Percentiles rank a stretch among this genome's conserved stretches.
phyloP scores from a whole-genome alignment of 2,329 filamentous ascomycete genomes.

The Seiridium unicorne region DNA sequence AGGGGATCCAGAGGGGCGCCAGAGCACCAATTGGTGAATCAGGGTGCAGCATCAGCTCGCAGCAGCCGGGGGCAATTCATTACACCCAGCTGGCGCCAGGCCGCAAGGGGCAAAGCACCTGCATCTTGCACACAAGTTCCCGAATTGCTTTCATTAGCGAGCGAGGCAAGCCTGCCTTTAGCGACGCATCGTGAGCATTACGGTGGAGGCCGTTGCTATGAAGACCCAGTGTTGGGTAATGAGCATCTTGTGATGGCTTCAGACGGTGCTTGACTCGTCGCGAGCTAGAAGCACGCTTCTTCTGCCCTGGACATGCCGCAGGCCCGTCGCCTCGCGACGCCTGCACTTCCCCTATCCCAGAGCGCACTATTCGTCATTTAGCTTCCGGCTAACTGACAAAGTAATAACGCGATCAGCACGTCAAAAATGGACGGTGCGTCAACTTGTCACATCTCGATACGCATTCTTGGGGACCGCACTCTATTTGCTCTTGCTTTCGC shows the following conservation, averaged over 20 bases:
- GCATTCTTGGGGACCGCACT: neutral
- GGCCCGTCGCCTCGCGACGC: too few relatives aligned
- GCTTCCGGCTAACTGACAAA: neutral
- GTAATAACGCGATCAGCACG: neutral
- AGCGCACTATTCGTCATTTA: neutral
- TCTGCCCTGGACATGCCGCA: neutral
- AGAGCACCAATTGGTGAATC: neutral
- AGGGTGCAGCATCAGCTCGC: neutral
- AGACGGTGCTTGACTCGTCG: neutral
- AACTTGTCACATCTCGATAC: neutral
- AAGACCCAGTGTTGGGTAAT: conserved; percentile 1
- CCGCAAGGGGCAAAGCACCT: neutral
- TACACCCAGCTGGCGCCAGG: neutral
- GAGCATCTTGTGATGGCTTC: neutral
- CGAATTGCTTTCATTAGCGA: conserved; percentile 1
- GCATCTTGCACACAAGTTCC: neutral
- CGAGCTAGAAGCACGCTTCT: conserved; percentile 1
- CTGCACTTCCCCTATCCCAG: neutral
- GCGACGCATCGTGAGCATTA: neutral
- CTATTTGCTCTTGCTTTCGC: too few relatives aligned
- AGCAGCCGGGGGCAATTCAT: neutral
- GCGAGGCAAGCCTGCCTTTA: neutral
- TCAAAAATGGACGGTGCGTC: neutral
- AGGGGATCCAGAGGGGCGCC: neutral
- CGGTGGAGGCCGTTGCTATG: neutral